Percentiles rank a stretch among this genome's conserved stretches.
These are phyloP conservation scores for Collybia mongolica DNA, from an alignment of 768 basidiomycete species.

Conservation along the genomic window DNA sequence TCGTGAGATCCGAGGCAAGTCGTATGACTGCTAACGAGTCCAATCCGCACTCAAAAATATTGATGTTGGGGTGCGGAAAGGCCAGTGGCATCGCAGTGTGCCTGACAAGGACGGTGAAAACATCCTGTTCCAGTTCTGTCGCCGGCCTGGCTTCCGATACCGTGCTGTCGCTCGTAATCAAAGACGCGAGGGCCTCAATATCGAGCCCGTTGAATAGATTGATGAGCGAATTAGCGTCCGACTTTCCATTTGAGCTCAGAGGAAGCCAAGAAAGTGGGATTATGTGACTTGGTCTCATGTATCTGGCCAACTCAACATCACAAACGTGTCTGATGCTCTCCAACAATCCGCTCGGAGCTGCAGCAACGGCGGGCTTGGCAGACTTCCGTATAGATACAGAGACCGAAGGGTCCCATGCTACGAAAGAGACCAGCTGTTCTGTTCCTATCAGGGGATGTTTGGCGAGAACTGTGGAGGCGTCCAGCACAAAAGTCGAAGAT, in stretches of 20 bases:
- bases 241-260: conserved; percentile 38
- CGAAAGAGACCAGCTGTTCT: conserved; percentile 46
- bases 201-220: conserved; percentile 24
- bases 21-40: conserved; percentile 29
- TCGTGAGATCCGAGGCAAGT: conserved; percentile 23
- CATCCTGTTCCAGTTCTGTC: conserved; percentile 11
- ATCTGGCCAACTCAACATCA: conserved; percentile 41
- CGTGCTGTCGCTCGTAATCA: conserved; percentile 12
- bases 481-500: conserved; percentile 23
- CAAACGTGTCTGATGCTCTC: conserved; percentile 32
- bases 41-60: conserved; percentile 29
- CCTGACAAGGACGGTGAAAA: conserved; percentile 21
- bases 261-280: conserved; percentile 48
- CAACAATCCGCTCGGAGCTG: conserved; percentile 26
- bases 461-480: conserved; percentile 40
- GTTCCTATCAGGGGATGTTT: conserved; percentile 40
- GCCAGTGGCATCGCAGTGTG: conserved; percentile 17
- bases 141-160: conserved; percentile 12
- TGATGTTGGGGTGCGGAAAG: conserved; percentile 20
- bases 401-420: conserved; percentile 37
- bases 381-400: conserved; percentile 37
- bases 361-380: conserved; percentile 12
- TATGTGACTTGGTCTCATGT: conserved; percentile 52
- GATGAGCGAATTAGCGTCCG: conserved; percentile 32
- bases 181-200: conserved; percentile 19